Conservation (phyloP, 495 filamentous ascomycete species). For the Trichoderma reesei region DNA sequence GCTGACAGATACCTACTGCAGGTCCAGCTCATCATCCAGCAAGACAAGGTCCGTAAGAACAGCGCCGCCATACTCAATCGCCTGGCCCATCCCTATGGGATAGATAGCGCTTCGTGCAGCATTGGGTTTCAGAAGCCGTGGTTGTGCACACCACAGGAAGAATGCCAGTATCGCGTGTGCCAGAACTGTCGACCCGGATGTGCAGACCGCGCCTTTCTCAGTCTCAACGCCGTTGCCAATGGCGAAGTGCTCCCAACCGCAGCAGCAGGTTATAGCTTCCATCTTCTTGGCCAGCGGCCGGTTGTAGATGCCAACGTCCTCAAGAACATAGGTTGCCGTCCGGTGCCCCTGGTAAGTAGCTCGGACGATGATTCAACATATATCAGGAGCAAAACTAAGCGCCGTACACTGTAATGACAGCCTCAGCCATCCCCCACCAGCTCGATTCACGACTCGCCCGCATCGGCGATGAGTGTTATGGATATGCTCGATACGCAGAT, state of each 20-base stretch:
- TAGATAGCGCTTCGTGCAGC: neutral
- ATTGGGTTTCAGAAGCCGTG: conserved; percentile 29
- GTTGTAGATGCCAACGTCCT: conserved; percentile 22
- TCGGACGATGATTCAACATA: too few species aligned
- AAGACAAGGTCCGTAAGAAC: conserved; percentile 7
- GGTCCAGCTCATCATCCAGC: conserved; percentile 19
- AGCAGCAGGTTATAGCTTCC: conserved; percentile 36
- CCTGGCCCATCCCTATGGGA: neutral
- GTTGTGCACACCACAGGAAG: conserved; percentile 13
- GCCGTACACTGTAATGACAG: neutral
- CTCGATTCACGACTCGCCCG: neutral
- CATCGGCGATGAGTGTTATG: neutral
- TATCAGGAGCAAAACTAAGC: too few species aligned
- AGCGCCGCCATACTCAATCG: conserved; percentile 5
- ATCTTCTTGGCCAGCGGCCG: conserved; percentile 18
- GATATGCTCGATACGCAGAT: conserved; percentile 4
- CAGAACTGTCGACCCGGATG: conserved; percentile 37
- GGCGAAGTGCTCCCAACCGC: conserved; percentile 32
- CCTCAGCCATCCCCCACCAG: conserved; percentile 12
- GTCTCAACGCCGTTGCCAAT: conserved; percentile 38
- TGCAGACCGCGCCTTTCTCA: conserved; percentile 35
- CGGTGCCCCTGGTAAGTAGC: conserved; percentile 28
- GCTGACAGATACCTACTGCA: too few species aligned
- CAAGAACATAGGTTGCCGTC: conserved; percentile 26
- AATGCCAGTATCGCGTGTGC: conserved; percentile 46